Conservation (phyloP, 495 filamentous ascomycete species). For the Aspergillus sclerotioniger region DNA sequence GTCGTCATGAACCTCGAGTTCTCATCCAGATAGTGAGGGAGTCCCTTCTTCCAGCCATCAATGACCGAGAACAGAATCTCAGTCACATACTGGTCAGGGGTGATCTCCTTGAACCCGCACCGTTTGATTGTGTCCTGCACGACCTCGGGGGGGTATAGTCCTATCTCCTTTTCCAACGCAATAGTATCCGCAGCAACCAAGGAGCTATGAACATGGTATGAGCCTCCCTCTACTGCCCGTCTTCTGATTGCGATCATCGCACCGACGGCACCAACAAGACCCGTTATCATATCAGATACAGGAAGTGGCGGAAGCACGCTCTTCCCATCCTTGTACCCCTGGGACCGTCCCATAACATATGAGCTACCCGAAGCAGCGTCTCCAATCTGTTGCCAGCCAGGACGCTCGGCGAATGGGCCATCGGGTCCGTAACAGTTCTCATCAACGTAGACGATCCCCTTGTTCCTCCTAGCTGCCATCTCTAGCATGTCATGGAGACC, state of each 20-base stretch:
- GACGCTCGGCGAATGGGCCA: constrained; percentile 32
- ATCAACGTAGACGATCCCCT: constrained; percentile 60
- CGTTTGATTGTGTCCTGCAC: constrained; percentile 15
- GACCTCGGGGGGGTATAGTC: constrained; percentile 24
- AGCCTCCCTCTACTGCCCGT: constrained; percentile 28
- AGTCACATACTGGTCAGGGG: constrained; percentile 27
- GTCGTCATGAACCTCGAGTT: constrained; percentile 28
- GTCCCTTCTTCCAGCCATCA: constrained; percentile 29
- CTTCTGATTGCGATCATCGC: constrained; percentile 45
- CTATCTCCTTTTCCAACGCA: constrained; percentile 21
- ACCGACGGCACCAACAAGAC: constrained; percentile 52
- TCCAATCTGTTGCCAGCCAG: constrained; percentile 50
- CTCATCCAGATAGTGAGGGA: constrained; percentile 24
- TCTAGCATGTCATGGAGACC: constrained; percentile 48
- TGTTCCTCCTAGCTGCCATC: constrained; percentile 41
- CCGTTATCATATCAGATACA: constrained; percentile 69
- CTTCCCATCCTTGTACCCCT: constrained; percentile 60
- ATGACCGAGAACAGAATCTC: constrained; percentile 30
- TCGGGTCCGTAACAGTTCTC: constrained; percentile 63
- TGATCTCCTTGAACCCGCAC: constrained; percentile 14
- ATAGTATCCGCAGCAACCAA: constrained; percentile 27
- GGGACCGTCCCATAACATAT: constrained; percentile 33
- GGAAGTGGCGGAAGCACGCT: constrained; percentile 68
- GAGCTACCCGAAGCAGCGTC: constrained; percentile 31
- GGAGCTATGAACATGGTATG: constrained; percentile 26